These are phyloP conservation scores for Suhomyces coccinellae DNA, from an alignment of 1,139 yeast genomes.

Conservation along the genomic window DNA sequence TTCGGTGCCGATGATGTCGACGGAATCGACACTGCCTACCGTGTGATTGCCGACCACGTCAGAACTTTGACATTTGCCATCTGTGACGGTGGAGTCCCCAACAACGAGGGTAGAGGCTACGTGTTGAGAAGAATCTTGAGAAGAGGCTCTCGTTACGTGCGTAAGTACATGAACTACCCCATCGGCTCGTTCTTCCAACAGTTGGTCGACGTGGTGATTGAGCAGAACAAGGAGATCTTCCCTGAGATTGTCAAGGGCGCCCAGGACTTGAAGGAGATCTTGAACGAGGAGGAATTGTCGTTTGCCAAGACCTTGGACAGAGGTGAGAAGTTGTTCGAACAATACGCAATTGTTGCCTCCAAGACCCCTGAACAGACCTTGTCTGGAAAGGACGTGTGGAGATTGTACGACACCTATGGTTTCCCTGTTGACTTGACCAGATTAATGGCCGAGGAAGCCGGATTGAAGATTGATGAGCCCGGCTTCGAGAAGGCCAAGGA, in stretches of 20 bases:
- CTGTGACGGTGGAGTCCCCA: constrained; percentile 99
- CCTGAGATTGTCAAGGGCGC: constrained; percentile 82
- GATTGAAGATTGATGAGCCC: constrained; percentile 85
- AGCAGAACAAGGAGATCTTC: constrained; percentile 82
- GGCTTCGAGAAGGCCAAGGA: constrained; percentile 89
- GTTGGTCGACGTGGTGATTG: constrained; percentile 89
- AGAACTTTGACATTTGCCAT: constrained; percentile 95
- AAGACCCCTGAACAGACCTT: constrained; percentile 73
- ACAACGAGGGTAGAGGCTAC: constrained; percentile 98
- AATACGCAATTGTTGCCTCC: constrained; percentile 82
- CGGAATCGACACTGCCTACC: constrained; percentile 96
- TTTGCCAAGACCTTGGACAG: constrained; percentile 95
- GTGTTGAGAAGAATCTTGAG: constrained; percentile 94
- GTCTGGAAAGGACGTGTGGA: constrained; percentile 96
- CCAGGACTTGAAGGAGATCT: constrained; percentile 78
- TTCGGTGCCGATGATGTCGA: constrained; percentile 91
- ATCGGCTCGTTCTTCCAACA: constrained; percentile 91
- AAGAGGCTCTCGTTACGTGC: constrained; percentile 96
- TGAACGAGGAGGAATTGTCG: constrained; percentile 93
- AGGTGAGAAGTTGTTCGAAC: constrained; percentile 95
- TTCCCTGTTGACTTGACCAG: constrained; percentile 98
- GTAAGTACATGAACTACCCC: constrained; percentile 94
- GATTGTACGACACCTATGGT: constrained; percentile 98
- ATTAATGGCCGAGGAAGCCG: constrained; percentile 98
- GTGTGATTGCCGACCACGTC: constrained; percentile 97